These are phyloP conservation scores for Haematococcus lacustris DNA, from an alignment of 139 green algal species.

Conservation along the genomic window DNA sequence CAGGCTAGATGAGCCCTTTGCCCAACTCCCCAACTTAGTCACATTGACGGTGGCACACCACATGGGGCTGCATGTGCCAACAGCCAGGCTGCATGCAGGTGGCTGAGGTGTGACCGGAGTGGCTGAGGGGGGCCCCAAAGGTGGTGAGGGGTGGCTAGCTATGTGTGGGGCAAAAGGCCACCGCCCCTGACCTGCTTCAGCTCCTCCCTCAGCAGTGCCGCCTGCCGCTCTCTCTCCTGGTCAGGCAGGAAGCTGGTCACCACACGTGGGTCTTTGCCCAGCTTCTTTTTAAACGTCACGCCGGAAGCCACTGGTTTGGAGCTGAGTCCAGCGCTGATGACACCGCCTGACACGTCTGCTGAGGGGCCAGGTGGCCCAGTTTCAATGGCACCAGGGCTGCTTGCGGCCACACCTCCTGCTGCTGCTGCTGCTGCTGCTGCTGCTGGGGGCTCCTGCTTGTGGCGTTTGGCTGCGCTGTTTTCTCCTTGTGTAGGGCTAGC, in stretches of 20 bases:
- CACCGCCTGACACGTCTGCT: background rate
- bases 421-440: background rate
- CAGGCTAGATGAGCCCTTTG: too few relatives aligned
- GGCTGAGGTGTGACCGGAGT: too few relatives aligned
- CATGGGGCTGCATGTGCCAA: too few relatives aligned
- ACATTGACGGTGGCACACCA: too few relatives aligned
- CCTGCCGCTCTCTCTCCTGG: constrained; percentile 68
- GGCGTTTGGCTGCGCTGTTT: too few relatives aligned
- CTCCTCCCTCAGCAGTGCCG: constrained; percentile 65
- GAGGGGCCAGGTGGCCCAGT: background rate
- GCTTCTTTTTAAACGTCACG: constrained; percentile 28
- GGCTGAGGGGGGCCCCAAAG: too few relatives aligned
- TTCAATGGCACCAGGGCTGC: background rate
- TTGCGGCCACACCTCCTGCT: background rate
- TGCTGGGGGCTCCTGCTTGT: background rate
- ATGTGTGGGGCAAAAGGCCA: background rate
- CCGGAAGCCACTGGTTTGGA: too few relatives aligned
- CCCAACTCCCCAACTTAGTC: too few relatives aligned
- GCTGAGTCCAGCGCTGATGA: too few relatives aligned
- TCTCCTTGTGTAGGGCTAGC: too few relatives aligned
- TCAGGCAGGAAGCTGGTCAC: constrained; percentile 88
- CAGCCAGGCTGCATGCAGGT: background rate
- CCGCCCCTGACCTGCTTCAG: constrained; percentile 47
- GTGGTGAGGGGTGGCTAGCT: background rate
- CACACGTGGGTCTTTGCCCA: constrained; percentile 82